Evolutionary conservation across 225 moss, liverwort and hornwort species (phyloP), one percentile per base, ranked within the genome.

Genomic region (Rhytidiadelphus loreus): DNA sequence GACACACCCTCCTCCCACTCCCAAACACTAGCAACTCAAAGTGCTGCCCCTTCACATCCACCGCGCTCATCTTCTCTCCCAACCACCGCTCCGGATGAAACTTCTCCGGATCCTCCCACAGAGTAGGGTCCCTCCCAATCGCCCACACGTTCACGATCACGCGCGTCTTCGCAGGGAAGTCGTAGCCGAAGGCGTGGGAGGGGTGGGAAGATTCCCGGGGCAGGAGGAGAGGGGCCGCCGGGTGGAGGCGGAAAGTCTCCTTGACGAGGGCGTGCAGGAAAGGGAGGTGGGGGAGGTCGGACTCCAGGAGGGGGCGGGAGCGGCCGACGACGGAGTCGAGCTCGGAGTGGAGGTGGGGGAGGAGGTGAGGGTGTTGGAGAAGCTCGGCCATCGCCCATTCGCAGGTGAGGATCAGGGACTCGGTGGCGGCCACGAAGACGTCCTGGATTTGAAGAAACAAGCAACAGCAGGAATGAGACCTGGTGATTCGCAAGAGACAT

Each of bases 1-100:
- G 90, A 63, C 96, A 95, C 59, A 90, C 85, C 12, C 96, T 91
- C 24, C 95, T 87, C 8, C 95, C 95, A 2, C 92, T 18, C 2
- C 96, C 94, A 48, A 96, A 94, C 8, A 86, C 90, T 18, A 96
- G 87, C 25, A 96, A 61, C 88, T 95, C 92, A 35, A 92, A 95
- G 85, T 95, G 93, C 28, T 91, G 91, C n/a, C 92, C 93, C 11
- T 77, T 85, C 24, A 84, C 83, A 37, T 88, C 90, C 13, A 91
- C 9, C n/a, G 53, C 70, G 46, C 8, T 33, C 22, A 58, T 22
- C 33, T 85, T 52, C 29, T 70, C 48, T 29, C 63, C 60, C 83
- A 93, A 60, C 70, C 92, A 93, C 3, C 93, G 88, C 43, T 90
- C 90, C 2, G 92, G 92, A 11, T 71, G 77, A 86, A 91, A 93